Base-by-base conservation (phyloP, 306 rosid genomes). In the Prosopis cineraria region DNA sequence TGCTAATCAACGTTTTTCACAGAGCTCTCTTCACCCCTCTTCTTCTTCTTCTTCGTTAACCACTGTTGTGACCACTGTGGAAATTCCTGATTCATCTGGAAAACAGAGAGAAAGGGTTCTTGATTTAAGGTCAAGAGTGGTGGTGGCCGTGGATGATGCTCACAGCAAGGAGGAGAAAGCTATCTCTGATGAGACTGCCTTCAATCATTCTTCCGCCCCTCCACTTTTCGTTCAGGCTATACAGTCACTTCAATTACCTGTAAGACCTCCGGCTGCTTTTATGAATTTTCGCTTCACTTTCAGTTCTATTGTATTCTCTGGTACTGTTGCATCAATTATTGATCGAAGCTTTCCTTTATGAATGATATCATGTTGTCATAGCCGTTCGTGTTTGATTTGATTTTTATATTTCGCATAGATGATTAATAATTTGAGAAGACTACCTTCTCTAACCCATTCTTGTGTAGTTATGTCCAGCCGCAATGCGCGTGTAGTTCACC, bases 201-300 rank as follows among this genome's bases (percentile, higher is more conserved):
- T 84, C 37, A 88, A 87, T 58, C 85, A 80, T 30, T 85, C 88
- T 43, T 84, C 91, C 60, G 74, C 96, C 58, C 91, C 96, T 1
- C 82, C 86, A n/a, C 79, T 74, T 39, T 64, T 87, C 0, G 22
- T 72, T 67, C 83, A 89, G 71, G 81, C 86, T 47, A 20, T 72
- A 5, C 85, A 68, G 8, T 2, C 82, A 40, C 60, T 75, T 79
- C 76, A 59, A 68, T 72, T 36, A 62, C 45, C 52, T 44, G 97
- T 94, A 79, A 87, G 93, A 14, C 10, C 41, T 74, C 40, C 8
- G n/a, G 19, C 34, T 9, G 19, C 25, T 58, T 14, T 2, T 63
- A 33, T 33, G 16, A 33, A 22, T 67, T 22, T 39, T 22, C 33
- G 16, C 10, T 17, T 69, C 17, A 37, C 64, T 24, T 68, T 52